These are phyloP conservation scores for Panus rudis DNA, from an alignment of 768 basidiomycete species.

Conservation along the genomic window DNA sequence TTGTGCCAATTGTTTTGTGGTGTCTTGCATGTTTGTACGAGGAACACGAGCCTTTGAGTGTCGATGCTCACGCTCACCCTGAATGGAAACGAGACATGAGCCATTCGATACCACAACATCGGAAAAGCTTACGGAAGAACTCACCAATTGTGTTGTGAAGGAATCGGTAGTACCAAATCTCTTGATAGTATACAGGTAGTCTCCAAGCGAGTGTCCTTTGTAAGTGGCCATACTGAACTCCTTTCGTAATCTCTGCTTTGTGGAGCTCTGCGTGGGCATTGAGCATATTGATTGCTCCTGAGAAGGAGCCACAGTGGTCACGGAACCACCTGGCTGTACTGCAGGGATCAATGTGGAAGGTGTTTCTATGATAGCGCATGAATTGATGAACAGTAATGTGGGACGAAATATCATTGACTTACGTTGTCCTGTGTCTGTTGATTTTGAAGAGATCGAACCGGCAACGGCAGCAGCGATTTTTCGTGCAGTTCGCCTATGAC, in stretches of 20 bases:
- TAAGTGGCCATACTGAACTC: constrained; percentile 3
- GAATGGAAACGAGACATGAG: neutral
- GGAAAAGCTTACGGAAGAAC: neutral
- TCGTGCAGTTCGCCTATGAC: constrained; percentile 5
- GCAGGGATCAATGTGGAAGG: too few species aligned
- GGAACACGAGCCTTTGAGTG: constrained; percentile 4
- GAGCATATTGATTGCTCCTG: too few species aligned
- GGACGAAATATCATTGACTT: too few species aligned
- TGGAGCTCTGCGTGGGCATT: too few species aligned
- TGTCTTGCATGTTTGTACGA: constrained; percentile 9
- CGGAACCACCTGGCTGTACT: too few species aligned
- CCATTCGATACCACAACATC: neutral
- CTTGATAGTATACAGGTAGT: constrained; percentile 5
- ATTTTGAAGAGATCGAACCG: too few species aligned
- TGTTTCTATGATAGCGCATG: too few species aligned
- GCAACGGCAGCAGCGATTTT: too few species aligned
- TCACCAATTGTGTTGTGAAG: constrained; percentile 9
- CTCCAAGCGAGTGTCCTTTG: constrained; percentile 9
- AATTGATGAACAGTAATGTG: too few species aligned
- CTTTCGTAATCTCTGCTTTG: too few species aligned
- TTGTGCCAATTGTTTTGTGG: constrained; percentile 3
- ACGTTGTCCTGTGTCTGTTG: too few species aligned
- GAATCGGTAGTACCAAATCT: constrained; percentile 6
- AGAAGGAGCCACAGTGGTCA: too few species aligned
- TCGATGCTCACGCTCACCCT: constrained; percentile 13